These are phyloP conservation scores for Xylaria curta DNA, from an alignment of 495 filamentous ascomycete genomes.

Conservation along the genomic window DNA sequence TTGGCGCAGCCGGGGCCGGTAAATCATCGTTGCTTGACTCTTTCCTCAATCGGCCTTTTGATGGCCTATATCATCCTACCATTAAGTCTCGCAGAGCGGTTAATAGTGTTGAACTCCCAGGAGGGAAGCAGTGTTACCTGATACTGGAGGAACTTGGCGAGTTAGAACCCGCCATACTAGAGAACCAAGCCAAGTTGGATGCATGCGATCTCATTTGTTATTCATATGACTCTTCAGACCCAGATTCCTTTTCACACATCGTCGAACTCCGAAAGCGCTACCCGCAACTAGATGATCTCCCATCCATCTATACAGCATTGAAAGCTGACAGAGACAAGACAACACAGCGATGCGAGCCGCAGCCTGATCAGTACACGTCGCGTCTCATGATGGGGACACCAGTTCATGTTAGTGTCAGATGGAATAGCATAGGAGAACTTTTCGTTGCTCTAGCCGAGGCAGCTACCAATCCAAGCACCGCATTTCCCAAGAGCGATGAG, in stretches of 20 bases:
- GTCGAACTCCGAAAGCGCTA: slow-evolving; percentile 77
- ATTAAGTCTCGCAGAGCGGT: slow-evolving; percentile 93
- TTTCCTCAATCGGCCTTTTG: slow-evolving; percentile 88
- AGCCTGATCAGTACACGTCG: slow-evolving; percentile 91
- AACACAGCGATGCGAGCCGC: slow-evolving; percentile 85
- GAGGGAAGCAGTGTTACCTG: slow-evolving; percentile 95
- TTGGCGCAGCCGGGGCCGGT: slow-evolving; percentile 81
- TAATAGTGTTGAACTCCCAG: slow-evolving; percentile 94
- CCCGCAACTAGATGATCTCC: slow-evolving; percentile 83
- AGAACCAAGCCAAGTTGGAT: slow-evolving; percentile 90
- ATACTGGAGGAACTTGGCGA: slow-evolving; percentile 97
- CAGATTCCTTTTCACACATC: slow-evolving; percentile 92
- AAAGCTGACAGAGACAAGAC: slow-evolving; percentile 96
- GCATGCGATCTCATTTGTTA: slow-evolving; percentile 94
- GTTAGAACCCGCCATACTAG: slow-evolving; percentile 88
- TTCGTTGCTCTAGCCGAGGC: slow-evolving; percentile 89
- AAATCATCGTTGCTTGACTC: slow-evolving; percentile 90
- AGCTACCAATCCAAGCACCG: slow-evolving; percentile 84
- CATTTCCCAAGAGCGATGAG: slow-evolving; percentile 85
- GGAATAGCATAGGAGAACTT: slow-evolving; percentile 87
- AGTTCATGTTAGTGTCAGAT: slow-evolving; percentile 90
- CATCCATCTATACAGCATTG: slow-evolving; percentile 86
- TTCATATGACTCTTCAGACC: slow-evolving; percentile 94
- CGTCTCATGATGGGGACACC: slow-evolving; percentile 82
- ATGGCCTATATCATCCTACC: slow-evolving; percentile 85